phyloP scores from a whole-genome alignment of 2,329 filamentous ascomycete species.

The Aureobasidium sp. region DNA sequence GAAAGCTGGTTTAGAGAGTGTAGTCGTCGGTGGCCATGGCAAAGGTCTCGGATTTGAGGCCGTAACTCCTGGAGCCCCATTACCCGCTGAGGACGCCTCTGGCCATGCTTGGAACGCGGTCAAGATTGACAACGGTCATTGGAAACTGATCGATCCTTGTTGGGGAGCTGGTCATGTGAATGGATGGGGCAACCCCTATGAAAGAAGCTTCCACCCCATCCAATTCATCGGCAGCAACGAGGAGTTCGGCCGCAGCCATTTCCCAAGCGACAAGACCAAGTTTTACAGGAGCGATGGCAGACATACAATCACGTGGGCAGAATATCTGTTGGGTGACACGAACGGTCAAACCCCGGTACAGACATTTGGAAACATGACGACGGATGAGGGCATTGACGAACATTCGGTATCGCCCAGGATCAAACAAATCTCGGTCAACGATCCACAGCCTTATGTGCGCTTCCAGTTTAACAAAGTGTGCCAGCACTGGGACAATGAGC shows the following conservation, averaged over 20 bases:
- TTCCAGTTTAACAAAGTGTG: slow-evolving; percentile 87
- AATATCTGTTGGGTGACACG: slow-evolving; percentile 76
- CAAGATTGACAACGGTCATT: slow-evolving; percentile 83
- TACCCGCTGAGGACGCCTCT: slow-evolving; percentile 67
- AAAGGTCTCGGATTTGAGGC: slow-evolving; percentile 83
- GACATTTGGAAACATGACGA: slow-evolving; percentile 53
- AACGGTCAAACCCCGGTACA: slow-evolving; percentile 47
- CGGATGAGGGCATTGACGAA: slow-evolving; percentile 57
- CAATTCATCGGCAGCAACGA: slow-evolving; percentile 74
- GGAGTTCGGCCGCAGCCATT: slow-evolving; percentile 84
- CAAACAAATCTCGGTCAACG: slow-evolving; percentile 20
- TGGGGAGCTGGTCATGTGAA: slow-evolving; percentile 88
- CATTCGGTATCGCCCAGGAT: slow-evolving; percentile 68
- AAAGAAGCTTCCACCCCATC: slow-evolving; percentile 71
- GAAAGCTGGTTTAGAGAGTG: slow-evolving; percentile 80
- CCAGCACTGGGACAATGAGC: slow-evolving; percentile 82
- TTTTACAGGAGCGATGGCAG: slow-evolving; percentile 82
- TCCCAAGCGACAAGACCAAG: slow-evolving; percentile 70
- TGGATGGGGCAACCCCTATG: slow-evolving; percentile 63
- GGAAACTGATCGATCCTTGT: slow-evolving; percentile 93
- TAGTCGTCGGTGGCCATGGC: slow-evolving; percentile 81
- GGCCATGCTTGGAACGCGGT: slow-evolving; percentile 26
- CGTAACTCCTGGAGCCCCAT: slow-evolving; percentile 67
- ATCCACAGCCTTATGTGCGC: slow-evolving; percentile 46
- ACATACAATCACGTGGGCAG: slow-evolving; percentile 73